Conservation (phyloP, 345 rosid genomes). For the Lepidium aucheri region DNA sequence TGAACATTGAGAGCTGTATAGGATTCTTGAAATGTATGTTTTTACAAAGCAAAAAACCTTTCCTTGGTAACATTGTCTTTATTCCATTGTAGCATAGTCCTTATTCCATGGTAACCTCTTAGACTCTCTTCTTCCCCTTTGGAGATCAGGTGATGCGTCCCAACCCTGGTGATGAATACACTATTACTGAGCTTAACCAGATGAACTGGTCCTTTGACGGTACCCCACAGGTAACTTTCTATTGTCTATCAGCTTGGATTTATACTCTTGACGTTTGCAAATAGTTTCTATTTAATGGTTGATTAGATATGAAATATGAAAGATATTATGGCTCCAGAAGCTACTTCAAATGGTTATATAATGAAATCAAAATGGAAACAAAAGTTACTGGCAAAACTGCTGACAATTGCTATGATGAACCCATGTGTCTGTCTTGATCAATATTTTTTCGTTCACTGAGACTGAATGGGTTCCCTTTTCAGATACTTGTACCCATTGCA, state of each 20-base stretch:
- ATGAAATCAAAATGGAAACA: neutral
- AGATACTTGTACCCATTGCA: slow-evolving; percentile 93
- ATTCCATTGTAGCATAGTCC: neutral
- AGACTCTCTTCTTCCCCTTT: neutral
- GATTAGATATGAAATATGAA: neutral
- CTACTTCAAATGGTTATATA: neutral
- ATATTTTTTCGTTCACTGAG: neutral
- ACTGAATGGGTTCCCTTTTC: slow-evolving; percentile 9
- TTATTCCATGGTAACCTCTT: neutral
- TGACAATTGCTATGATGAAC: neutral
- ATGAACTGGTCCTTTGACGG: slow-evolving; percentile 50
- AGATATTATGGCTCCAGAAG: neutral
- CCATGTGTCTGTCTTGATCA: neutral
- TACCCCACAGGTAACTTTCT: slow-evolving; percentile 49
- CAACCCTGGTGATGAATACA: slow-evolving; percentile 67
- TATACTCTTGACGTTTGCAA: neutral
- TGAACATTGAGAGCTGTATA: neutral
- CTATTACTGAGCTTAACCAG: slow-evolving; percentile 63
- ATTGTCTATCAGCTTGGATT: neutral
- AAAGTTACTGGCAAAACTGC: neutral
- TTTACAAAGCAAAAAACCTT: neutral
- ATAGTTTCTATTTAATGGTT: neutral
- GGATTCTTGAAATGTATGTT: neutral
- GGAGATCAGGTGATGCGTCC: slow-evolving; percentile 59
- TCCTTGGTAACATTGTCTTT: neutral